Conservation (phyloP, 768 basidiomycete species). For the Mycena vulgaris region DNA sequence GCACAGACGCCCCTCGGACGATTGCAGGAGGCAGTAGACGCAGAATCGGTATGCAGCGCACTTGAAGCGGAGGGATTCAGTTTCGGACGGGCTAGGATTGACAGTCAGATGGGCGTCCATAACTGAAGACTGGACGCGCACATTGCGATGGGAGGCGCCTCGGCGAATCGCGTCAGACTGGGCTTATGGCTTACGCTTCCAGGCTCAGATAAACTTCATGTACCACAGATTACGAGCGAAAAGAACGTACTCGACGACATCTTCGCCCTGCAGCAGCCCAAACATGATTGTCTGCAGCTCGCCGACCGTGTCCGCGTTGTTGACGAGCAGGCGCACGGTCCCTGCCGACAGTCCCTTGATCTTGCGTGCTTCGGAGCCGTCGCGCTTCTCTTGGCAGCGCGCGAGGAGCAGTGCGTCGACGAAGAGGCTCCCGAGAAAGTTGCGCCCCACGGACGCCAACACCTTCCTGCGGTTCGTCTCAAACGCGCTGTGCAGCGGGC, state of each 20-base stretch:
- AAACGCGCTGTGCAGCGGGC: slow-evolving; percentile 21
- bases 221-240: not conserved
- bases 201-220: not conserved
- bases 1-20: slow-evolving; percentile 13
- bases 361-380: slow-evolving; percentile 5
- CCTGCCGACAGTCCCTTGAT: slow-evolving; percentile 19
- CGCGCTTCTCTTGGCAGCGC: slow-evolving; percentile 22
- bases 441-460: slow-evolving; percentile 22
- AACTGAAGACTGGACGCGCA: not conserved
- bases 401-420: slow-evolving; percentile 28
- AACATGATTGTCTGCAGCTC: slow-evolving; percentile 23
- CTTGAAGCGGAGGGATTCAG: slow-evolving; percentile 24
- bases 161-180: slow-evolving; percentile 13
- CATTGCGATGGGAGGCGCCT: not conserved
- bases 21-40: slow-evolving; percentile 16
- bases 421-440: slow-evolving; percentile 24
- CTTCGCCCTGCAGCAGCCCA: slow-evolving; percentile 3
- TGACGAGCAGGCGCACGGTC: slow-evolving; percentile 10
- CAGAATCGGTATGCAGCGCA: slow-evolving; percentile 31
- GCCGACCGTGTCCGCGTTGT: slow-evolving; percentile 18
- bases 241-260: not conserved
- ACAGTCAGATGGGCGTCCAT: not conserved
- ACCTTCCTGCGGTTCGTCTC: slow-evolving; percentile 9
- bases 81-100: slow-evolving; percentile 7
- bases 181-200: not conserved